Evolutionary conservation across 2,329 filamentous ascomycete species (phyloP), one percentile per base, ranked within the genome.

Genomic region (Cadophora sp.): DNA sequence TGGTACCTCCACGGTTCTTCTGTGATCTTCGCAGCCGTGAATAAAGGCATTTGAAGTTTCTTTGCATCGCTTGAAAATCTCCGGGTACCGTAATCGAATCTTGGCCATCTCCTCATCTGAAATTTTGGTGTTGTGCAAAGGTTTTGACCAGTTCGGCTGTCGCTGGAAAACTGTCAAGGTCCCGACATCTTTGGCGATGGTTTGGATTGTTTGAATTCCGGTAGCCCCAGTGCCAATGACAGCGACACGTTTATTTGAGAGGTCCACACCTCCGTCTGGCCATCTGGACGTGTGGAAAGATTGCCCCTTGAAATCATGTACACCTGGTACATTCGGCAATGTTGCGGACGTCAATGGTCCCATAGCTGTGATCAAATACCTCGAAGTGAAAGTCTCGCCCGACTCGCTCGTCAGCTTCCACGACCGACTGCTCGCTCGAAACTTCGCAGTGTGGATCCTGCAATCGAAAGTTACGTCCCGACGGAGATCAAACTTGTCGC

Each of bases 291-390:
- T 71, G 53, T 77, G 76, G 61, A 72, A 72, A 14, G 72, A 65
- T 8, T 69, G 59, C 1, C 76, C 75, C 61, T 73, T 70, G 60
- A 69, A 77, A 3, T 70, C 71, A 4, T 73, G 68, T 27, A 76
- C 48, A 64, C 12, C 74, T 71, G n/a, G 70, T 66, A 59, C 72
- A 72, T 11, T 66, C 46, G 4, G 75, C 74, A 5, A 70, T 84
- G 70, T 90, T 84, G n/a, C 86, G 80, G 74, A 87, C 88, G 1
- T 88, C 85, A 0, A 88, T 83, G 66, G 89, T 87, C 71, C 73
- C 72, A 46, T 69, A 8, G 69, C 69, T 16, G 71, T 62, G 29
- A 74, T 67, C 12, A 76, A 60, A 31, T 64, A 75, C 12, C 67
- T 70, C 1, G 68, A 64, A 1, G 53, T 37, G 1, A 65, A 40